Evolutionary conservation across 2,329 filamentous ascomycete species (phyloP).

Genomic region (Aspergillus sp.): DNA sequence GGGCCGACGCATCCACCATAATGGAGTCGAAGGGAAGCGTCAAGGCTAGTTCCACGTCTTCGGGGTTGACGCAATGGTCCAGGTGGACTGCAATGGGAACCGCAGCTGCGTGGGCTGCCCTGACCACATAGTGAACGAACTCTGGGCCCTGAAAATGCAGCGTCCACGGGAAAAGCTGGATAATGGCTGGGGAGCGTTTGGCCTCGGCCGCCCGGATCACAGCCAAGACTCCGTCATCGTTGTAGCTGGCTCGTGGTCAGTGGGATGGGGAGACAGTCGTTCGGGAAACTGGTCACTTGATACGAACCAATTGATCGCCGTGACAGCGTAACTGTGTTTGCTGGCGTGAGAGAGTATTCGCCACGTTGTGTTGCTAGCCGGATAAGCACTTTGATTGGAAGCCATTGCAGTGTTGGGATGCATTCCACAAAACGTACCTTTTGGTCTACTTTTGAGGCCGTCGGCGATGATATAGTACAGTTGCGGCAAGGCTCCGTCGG

Average conservation of each 20-base stretch:
- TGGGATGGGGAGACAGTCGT: background rate
- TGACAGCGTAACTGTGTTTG: conserved; percentile 54
- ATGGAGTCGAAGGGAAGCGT: conserved; percentile 63
- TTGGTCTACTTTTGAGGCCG: too few relatives aligned
- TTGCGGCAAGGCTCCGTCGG: too few relatives aligned
- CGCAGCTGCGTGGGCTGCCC: conserved; percentile 51
- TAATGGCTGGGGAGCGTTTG: conserved; percentile 62
- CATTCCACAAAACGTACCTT: too few relatives aligned
- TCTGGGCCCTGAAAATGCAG: conserved; percentile 59
- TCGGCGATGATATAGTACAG: too few relatives aligned
- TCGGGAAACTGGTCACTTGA: conserved; percentile 32
- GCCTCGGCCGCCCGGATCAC: conserved; percentile 65
- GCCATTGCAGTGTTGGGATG: too few relatives aligned
- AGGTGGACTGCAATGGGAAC: conserved; percentile 62
- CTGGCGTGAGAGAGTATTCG: conserved; percentile 54
- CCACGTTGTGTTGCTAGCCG: conserved; percentile 6
- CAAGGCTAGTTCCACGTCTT: conserved; percentile 52
- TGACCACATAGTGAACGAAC: conserved; percentile 52
- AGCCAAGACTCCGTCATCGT: conserved; percentile 66
- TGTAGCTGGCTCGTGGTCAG: conserved; percentile 48
- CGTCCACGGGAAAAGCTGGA: conserved; percentile 70
- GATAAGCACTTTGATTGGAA: background rate
- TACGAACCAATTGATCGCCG: conserved; percentile 37
- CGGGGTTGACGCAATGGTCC: conserved; percentile 62
- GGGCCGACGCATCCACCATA: conserved; percentile 71